A percentile compares a stretch with the other conserved stretches of the same genome.
Evolutionary conservation across 2,329 filamentous ascomycete species (phyloP).

Genomic region (Ophiostoma ulmi): DNA sequence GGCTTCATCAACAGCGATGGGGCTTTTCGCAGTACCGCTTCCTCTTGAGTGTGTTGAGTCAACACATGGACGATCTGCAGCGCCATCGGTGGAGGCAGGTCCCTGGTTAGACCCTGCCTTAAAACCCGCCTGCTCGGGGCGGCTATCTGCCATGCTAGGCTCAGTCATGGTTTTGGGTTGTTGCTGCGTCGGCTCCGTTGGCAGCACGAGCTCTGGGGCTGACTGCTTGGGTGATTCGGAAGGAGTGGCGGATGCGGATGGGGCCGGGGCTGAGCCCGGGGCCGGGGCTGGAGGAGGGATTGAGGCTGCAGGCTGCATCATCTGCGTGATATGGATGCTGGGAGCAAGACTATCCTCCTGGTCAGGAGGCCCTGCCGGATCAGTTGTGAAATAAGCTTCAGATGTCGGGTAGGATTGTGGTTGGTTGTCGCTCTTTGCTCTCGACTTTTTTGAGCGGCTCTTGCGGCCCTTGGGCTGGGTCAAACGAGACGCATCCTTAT

Average conservation of each 20-base stretch:
- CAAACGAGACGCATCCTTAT: constrained; percentile 53
- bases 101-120: constrained; percentile 33
- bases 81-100: constrained; percentile 29
- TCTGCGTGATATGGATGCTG: constrained; percentile 12
- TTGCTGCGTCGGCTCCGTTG: not conserved
- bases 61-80: constrained; percentile 35
- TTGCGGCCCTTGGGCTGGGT: constrained; percentile 49
- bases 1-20: constrained; percentile 49
- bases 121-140: constrained; percentile 29
- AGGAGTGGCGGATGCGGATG: not conserved
- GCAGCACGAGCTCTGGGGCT: not conserved
- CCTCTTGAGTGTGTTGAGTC: constrained; percentile 52
- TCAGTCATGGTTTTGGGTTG: not conserved
- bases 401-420: constrained; percentile 45
- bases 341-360: constrained; percentile 22
- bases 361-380: constrained; percentile 47
- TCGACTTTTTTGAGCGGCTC: constrained; percentile 44
- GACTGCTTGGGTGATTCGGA: not conserved
- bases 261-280: not conserved
- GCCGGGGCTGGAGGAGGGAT: not conserved
- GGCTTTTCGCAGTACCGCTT: constrained; percentile 53
- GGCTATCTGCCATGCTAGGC: not conserved
- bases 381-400: constrained; percentile 51
- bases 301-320: not conserved
- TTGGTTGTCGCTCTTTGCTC: constrained; percentile 45